phyloP scores from a whole-genome alignment of 2,329 filamentous ascomycete genomes.

The Penicillium digitatum region DNA sequence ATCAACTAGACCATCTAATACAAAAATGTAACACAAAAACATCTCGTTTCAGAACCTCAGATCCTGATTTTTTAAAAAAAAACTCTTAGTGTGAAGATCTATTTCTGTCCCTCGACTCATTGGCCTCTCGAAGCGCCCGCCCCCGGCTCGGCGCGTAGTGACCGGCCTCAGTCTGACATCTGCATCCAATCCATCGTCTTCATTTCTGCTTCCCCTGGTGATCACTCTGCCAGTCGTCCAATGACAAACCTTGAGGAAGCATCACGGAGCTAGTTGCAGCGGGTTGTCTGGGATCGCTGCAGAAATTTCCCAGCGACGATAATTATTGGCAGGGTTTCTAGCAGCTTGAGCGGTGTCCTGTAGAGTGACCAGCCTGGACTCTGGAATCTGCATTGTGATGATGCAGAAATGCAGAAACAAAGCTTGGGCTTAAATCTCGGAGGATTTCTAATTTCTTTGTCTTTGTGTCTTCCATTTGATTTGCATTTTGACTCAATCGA shows the following conservation, averaged over 20 bases:
- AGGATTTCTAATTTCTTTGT: not conserved
- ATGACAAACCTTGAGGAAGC: not conserved
- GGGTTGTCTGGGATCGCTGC: conserved; percentile 19
- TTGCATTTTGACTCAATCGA: conserved; percentile 1
- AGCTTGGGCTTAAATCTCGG: conserved; percentile 10
- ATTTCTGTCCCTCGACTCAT: conserved; percentile 14
- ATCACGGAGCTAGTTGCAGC: conserved; percentile 1
- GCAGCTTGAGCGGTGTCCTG: conserved; percentile 1
- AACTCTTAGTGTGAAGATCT: conserved; percentile 1
- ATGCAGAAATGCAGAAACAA: conserved; percentile 8
- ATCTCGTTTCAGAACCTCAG: not conserved
- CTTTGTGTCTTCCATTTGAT: not conserved
- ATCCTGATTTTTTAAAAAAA: not conserved
- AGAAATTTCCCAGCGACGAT: conserved; percentile 4
- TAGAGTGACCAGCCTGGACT: not conserved
- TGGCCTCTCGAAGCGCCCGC: conserved; percentile 19
- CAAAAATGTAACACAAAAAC: not conserved
- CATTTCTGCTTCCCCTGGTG: conserved; percentile 4
- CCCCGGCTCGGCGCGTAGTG: conserved; percentile 17
- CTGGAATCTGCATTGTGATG: not conserved
- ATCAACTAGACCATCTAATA: not conserved
- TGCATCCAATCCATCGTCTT: conserved; percentile 11
- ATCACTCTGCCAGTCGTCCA: conserved; percentile 7
- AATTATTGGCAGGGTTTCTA: conserved; percentile 14
- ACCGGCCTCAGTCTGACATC: conserved; percentile 3